Evolutionary conservation across 2,329 filamentous ascomycete genomes (phyloP), one percentile per base, ranked within the genome.

Genomic region (Aspergillus novofumigatus): DNA sequence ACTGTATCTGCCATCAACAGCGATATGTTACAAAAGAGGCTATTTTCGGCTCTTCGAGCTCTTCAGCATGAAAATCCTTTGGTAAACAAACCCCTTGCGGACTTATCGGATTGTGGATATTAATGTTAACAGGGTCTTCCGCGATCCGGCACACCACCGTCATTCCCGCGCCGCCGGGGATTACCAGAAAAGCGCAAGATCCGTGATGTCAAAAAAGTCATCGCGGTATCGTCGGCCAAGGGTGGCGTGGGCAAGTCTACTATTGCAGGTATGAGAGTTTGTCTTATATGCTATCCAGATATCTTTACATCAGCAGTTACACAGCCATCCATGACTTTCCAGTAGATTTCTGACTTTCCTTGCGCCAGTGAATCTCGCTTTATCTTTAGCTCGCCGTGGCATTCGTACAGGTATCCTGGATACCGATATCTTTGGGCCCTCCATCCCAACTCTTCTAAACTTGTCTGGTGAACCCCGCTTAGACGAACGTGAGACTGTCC

Each of bases 211-310:
- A 84, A 86, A 63, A 96, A 96, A 72, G 86, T 97, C n/a, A 85
- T 99, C 58, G 92, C 92, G n/a, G 91, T 99, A 14, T 96, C 92
- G 3, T 97, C 92, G 1, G 94, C 94, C 14, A 99, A 99, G 71
- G 94, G 94, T 2, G 94, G 94, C n/a, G 94, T 99, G 0, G 94
- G 94, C 1, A 99, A 99, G 72, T 96, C 91, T 65, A 99, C 94
- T 7, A 86, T 97, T 48, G 88, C 93, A 58, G 89, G 90, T 90
- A 68, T 53, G 75, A 73, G 38, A 10, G 55, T 17, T 55, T 44
- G 10, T 10, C 51, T 45, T 23, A 10, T 21, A 11, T 41, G 4
- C 3, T 9, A 38, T 29, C 44, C 26, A 8, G 6, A 4, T 3
- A 2, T 3, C 17, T 11, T 2, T n/a, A 41, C 11, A 35, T 35